Percentiles rank a stretch among this genome's conserved stretches.
phyloP scores from a whole-genome alignment of 345 rosid genomes.

The Populus tremula region DNA sequence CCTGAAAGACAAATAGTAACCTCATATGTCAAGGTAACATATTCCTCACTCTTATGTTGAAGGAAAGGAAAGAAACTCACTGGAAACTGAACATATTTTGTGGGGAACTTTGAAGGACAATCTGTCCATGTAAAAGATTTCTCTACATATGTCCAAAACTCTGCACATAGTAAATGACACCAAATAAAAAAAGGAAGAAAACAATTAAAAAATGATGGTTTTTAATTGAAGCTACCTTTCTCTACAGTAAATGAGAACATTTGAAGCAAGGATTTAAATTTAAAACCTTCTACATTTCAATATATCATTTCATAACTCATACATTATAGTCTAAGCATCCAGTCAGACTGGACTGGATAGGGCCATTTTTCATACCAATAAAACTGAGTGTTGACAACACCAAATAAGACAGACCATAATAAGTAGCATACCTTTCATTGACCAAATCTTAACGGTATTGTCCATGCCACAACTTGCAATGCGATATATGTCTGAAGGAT shows the following conservation, averaged over 20 bases:
- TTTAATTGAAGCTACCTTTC: no score
- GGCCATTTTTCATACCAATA: neutral
- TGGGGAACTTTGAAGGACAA: slow-evolving; percentile 85
- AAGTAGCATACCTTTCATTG: slow-evolving; percentile 73
- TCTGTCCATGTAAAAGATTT: slow-evolving; percentile 92
- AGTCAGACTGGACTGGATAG: neutral
- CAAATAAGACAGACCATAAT: neutral
- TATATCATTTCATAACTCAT: neutral
- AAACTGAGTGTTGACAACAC: neutral
- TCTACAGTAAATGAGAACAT: no score
- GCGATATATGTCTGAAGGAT: slow-evolving; percentile 78
- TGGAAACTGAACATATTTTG: slow-evolving; percentile 93
- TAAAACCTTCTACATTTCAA: neutral
- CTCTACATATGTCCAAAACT: slow-evolving; percentile 97
- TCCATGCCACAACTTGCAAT: slow-evolving; percentile 98
- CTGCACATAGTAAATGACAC: slow-evolving; percentile 36
- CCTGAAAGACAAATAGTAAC: slow-evolving; percentile 42
- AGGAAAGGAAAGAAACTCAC: slow-evolving; percentile 42
- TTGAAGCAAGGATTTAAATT: neutral
- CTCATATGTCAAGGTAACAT: slow-evolving; percentile 4
- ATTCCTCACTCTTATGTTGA: neutral
- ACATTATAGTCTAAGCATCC: no score
- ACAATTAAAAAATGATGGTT: neutral
- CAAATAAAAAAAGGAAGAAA: neutral
- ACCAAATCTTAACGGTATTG: slow-evolving; percentile 92